These are phyloP conservation scores for Takashimella tepidaria DNA, from an alignment of 1,284 basidiomycete species.

Conservation along the genomic window DNA sequence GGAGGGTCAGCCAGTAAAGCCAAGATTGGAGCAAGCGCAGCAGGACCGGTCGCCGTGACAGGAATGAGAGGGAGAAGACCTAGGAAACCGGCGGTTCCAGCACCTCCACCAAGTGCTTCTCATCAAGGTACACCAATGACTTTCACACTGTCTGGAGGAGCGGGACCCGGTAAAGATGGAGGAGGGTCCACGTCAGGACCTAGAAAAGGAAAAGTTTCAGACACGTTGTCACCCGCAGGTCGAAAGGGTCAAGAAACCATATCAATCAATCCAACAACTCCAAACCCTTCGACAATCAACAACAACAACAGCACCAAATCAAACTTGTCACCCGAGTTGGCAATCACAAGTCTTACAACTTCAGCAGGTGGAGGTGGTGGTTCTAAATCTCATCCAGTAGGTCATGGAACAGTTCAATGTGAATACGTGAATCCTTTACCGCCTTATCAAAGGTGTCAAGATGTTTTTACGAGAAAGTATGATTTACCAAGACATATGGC, in stretches of 20 bases:
- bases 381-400: background rate
- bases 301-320: background rate
- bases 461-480: constrained; percentile 45
- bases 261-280: background rate
- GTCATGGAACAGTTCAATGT: constrained; percentile 29
- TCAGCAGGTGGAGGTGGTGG: background rate
- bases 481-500: constrained; percentile 46
- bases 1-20: background rate
- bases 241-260: background rate
- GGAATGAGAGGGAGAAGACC: constrained; percentile 1
- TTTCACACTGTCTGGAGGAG: background rate
- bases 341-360: no score
- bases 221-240: no score
- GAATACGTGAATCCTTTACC: constrained; percentile 44
- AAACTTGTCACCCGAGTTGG: background rate
- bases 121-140: background rate
- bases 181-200: background rate
- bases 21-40: constrained; percentile 2
- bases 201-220: background rate
- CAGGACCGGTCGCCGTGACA: background rate
- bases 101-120: constrained; percentile 14
- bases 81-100: constrained; percentile 3
- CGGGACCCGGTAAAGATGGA: background rate
- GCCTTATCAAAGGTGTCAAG: constrained; percentile 43
- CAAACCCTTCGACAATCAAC: no score